Percentiles rank a stretch among this genome's conserved stretches.
Evolutionary conservation across 1,139 yeast species (phyloP).

Genomic region (Saccharomyces uvarum): DNA sequence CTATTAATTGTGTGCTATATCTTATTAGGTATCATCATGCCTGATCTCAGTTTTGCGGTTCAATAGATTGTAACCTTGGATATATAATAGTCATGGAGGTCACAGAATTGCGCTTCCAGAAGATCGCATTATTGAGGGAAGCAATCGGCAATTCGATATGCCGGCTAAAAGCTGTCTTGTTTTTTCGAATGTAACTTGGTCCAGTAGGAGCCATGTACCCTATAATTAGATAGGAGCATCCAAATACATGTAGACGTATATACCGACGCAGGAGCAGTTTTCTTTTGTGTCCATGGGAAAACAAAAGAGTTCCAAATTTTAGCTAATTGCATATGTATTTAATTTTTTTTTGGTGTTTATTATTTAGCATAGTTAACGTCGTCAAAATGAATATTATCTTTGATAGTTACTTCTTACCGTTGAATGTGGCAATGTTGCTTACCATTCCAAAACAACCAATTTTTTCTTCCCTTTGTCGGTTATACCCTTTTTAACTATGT

Average conservation of each 20-base stretch:
- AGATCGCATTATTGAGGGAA: background rate
- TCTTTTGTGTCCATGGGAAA: background rate
- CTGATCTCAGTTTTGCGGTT: background rate
- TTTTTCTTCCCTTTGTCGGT: slow-evolving; percentile 40
- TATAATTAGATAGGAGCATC: background rate
- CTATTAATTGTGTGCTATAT: background rate
- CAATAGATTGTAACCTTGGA: background rate
- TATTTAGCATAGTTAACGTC: background rate
- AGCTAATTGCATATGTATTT: background rate
- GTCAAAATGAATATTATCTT: background rate
- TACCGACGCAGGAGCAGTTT: background rate
- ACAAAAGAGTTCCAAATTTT: background rate
- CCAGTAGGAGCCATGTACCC: background rate
- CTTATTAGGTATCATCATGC: background rate
- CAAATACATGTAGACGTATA: background rate
- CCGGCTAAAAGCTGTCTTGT: background rate
- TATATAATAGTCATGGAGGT: background rate
- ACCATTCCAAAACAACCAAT: slow-evolving; percentile 32
- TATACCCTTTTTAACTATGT: slow-evolving; percentile 47
- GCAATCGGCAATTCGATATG: background rate
- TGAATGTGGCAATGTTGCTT: background rate
- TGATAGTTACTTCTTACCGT: background rate
- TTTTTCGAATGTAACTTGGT: no score
- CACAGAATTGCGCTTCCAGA: background rate
- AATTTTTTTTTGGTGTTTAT: background rate